Base-by-base conservation (phyloP, 345 rosid species). In the Moricandia arvensis region DNA sequence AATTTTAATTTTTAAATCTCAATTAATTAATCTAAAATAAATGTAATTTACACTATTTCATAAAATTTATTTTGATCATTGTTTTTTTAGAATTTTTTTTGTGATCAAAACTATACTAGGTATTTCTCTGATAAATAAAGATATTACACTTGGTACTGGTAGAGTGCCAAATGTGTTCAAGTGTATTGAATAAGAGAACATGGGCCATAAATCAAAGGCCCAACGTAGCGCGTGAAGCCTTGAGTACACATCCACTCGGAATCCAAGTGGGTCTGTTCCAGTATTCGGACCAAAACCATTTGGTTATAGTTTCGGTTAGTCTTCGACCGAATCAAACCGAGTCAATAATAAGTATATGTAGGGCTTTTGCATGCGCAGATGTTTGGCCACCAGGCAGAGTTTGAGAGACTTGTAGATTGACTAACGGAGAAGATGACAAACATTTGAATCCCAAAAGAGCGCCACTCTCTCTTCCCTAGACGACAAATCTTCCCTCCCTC, bases 361-460 rank as follows among this genome's bases (percentile, higher is more conserved):
- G 55, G 8, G 43, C 4, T 41, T 64, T 1, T 69, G 75, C 80
- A 76, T 69, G 70, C 68, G 74, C 0, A 2, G 12, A 45, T 35
- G 63, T 60, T 18, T 68, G 12, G 24, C 24, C 24, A 21, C 24
- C 24, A 2, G 24, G 53, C 8, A 62, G 51, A 17, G 2, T 1
- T 8, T 18, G 31, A 76, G 74, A 75, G 79, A 69, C 64, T 29
- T 76, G 64, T 29, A 49, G 29, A 51, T 75, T 68, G 68, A 67
- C 58, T 62, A 54, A 55, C 3, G 69, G 37, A 57, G 75, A 77
- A 66, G 49, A 77, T 45, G 63, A 72, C 80, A 77, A 77, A 77
- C 80, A 77, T 77, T 77, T 77, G 80, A 77, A 77, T 71, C 73
- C 76, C 5, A 29, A 71, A 71, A 71, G 72, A 65, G 29, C 80